These are phyloP conservation scores for Volvariella surrecta DNA, from an alignment of 1,284 basidiomycete species.

Conservation along the genomic window DNA sequence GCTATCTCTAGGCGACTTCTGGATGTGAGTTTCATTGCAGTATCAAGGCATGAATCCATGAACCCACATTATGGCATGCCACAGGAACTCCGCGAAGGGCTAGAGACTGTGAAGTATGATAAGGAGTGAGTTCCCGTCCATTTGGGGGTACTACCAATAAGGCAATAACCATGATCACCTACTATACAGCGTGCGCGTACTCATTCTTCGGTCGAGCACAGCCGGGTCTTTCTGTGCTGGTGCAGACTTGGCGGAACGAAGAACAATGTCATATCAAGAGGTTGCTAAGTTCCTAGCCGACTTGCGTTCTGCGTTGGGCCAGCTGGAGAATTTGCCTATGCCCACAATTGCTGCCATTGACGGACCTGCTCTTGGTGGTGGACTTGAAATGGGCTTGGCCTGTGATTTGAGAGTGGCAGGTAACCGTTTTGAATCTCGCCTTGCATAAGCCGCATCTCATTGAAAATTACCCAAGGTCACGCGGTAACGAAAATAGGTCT, in stretches of 20 bases:
- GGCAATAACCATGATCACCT: constrained; percentile 1
- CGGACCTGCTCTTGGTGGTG: constrained; percentile 88
- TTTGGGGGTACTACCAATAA: constrained; percentile 1
- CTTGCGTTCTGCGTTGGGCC: constrained; percentile 64
- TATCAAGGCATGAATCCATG: constrained; percentile 5
- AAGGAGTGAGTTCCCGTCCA: constrained; percentile 36
- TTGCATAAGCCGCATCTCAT: constrained; percentile 8
- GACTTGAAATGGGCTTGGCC: constrained; percentile 79
- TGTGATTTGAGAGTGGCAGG: constrained; percentile 87
- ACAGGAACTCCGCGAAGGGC: constrained; percentile 66
- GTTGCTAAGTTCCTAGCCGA: constrained; percentile 76
- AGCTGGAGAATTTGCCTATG: constrained; percentile 74
- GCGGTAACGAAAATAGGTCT: constrained; percentile 73
- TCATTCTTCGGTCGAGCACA: constrained; percentile 73
- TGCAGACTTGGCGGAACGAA: constrained; percentile 83
- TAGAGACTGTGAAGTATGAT: constrained; percentile 64
- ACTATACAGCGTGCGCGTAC: constrained; percentile 52
- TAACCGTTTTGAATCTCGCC: constrained; percentile 20
- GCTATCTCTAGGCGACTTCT: constrained; percentile 78
- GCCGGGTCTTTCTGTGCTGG: constrained; percentile 86
- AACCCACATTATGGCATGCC: constrained; percentile 5
- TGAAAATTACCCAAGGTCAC: constrained; percentile 31
- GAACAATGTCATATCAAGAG: constrained; percentile 68
- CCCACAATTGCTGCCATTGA: constrained; percentile 92
- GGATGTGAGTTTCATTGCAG: constrained; percentile 31